Base-by-base conservation (phyloP, 495 filamentous ascomycete species). In the Emericellopsis terricola region DNA sequence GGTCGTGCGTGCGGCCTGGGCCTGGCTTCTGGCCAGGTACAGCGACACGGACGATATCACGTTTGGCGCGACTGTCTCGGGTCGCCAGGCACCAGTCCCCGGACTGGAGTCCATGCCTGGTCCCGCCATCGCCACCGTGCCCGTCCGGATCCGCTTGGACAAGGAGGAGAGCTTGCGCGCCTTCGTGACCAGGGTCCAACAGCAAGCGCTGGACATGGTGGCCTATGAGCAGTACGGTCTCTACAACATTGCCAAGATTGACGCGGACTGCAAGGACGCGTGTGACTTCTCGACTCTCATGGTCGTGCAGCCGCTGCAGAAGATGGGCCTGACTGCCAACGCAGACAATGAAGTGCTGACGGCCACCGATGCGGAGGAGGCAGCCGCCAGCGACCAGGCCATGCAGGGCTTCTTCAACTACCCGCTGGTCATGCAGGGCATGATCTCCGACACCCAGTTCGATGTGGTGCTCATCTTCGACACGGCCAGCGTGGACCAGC, bases 41-140 rank as follows among this genome's bases (percentile, higher is more conserved):
- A 55, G 55, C 11, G 51, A 47, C 1, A 47, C 45, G 1, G 44
- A 52, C 15, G 60, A 64, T 6, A 52, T 65, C 11, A 54, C 64
- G 6, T 65, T 65, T 33, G 61, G 61, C n/a, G 56, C 63, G 37
- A 34, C 62, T 9, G 45, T 65, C 18, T 58, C 54, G 33, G 69
- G 69, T 20, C 52, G 71, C 0, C 51, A 59, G 15, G 53, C 55
- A 6, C 46, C 55, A 6, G 40, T 72, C 1, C 37, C 45, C 3
- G 65, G 59, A 15, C 46, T 73, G n/a, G 50, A 50, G 13, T 47
- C 53, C 14, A 62, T 71, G 30, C 43, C 54, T 5, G 69, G 65
- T 0, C 60, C 73, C 1, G 52, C 71, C 2, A 64, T 77, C 28
- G 60, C 71, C 15, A 76, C 73, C 0, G 47, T 75, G 0, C 73